These are phyloP conservation scores for Ephemerocybe angulata DNA, from an alignment of 768 basidiomycete genomes.

Conservation along the genomic window DNA sequence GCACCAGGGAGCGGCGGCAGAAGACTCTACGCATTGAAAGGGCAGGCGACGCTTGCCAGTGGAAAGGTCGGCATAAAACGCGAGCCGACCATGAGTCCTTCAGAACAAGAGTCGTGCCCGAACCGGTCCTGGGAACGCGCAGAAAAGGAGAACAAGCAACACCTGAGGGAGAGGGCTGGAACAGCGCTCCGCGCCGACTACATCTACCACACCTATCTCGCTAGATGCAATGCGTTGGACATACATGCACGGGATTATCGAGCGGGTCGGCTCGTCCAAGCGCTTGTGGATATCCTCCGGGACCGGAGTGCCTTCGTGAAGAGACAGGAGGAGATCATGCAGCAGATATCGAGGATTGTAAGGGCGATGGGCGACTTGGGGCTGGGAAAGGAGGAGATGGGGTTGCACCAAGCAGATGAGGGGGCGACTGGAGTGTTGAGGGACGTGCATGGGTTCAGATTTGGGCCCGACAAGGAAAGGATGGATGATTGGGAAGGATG, in stretches of 20 bases:
- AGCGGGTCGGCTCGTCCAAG: neutral
- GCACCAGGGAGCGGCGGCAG: too few relatives aligned
- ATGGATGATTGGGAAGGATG: neutral
- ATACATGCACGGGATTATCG: neutral
- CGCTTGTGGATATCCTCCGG: neutral
- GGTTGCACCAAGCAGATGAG: neutral
- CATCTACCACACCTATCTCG: constrained; percentile 30
- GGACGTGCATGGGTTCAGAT: neutral
- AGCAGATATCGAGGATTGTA: neutral
- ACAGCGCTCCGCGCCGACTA: neutral
- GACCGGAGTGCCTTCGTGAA: neutral
- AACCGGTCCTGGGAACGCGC: too few relatives aligned
- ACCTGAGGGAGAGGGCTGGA: neutral
- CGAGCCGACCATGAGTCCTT: too few relatives aligned
- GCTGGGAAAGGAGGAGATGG: constrained; percentile 4
- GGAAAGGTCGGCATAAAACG: too few relatives aligned
- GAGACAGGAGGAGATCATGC: neutral
- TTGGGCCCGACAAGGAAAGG: too few relatives aligned
- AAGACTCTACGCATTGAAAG: too few relatives aligned
- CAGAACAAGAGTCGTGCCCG: too few relatives aligned
- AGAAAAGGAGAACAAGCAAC: too few relatives aligned
- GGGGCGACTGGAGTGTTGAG: neutral
- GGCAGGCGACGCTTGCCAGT: too few relatives aligned
- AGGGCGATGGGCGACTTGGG: constrained; percentile 1
- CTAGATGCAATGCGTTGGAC: constrained; percentile 13